Evolutionary conservation across 116 monocot genomes (phyloP).

Genomic region (Dioscorea cayenensis): DNA sequence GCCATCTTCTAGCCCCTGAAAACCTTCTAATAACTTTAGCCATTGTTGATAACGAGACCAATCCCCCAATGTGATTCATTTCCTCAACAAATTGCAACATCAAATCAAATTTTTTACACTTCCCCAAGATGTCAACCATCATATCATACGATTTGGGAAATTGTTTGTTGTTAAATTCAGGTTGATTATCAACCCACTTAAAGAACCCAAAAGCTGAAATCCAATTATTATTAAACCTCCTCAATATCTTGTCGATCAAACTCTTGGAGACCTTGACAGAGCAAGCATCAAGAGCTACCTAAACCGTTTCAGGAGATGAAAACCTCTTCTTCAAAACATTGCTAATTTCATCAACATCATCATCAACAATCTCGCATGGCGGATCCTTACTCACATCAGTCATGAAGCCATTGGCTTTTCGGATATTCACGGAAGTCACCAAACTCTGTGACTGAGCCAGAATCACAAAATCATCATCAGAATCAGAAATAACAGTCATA

Average conservation of each 20-base stretch:
- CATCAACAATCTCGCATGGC: neutral
- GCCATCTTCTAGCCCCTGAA: slow-evolving; percentile 63
- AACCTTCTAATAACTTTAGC: slow-evolving; percentile 83
- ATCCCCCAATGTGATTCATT: slow-evolving; percentile 43
- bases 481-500: neutral
- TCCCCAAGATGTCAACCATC: slow-evolving; percentile 89
- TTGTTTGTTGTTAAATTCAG: slow-evolving; percentile 23
- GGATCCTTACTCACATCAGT: neutral
- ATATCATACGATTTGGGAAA: slow-evolving; percentile 50
- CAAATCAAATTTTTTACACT: slow-evolving; percentile 60
- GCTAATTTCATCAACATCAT: neutral
- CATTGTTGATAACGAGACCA: slow-evolving; percentile 65
- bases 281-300: neutral
- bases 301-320: neutral
- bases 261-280: slow-evolving; percentile 15
- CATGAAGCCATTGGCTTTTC: too few relatives aligned
- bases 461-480: neutral
- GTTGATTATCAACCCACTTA: slow-evolving; percentile 55
- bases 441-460: neutral
- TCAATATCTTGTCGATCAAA: slow-evolving; percentile 36
- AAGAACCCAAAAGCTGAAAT: slow-evolving; percentile 80
- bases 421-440: neutral
- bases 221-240: slow-evolving; percentile 69
- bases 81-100: slow-evolving; percentile 72
- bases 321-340: neutral